Percentiles rank a stretch among this genome's conserved stretches.
Conservation (phyloP, 164 flowering plant species). For the Nymphaea colorata region DNA sequence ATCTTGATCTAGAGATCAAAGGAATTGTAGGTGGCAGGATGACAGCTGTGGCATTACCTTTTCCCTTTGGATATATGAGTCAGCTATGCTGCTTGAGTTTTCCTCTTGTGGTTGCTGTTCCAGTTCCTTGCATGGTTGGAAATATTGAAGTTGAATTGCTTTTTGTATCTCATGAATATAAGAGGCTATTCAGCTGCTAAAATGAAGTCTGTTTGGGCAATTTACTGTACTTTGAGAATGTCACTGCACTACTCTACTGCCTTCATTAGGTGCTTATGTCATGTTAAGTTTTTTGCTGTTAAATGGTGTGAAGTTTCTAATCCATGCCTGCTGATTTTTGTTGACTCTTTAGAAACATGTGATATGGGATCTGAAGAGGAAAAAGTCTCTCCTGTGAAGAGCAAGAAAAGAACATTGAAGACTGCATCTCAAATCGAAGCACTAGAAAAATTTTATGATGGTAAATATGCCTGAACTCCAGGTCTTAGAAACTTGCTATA, state of each 20-base stretch:
- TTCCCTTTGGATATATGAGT: no score
- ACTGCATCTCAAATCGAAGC: constrained; percentile 66
- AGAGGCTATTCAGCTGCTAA: not conserved
- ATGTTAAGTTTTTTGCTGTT: not conserved
- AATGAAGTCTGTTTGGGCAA: not conserved
- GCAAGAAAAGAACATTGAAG: constrained; percentile 57
- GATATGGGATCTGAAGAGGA: constrained; percentile 46
- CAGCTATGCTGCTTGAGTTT: no score
- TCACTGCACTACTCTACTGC: not conserved
- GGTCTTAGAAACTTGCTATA: constrained; percentile 1
- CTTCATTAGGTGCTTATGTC: not conserved
- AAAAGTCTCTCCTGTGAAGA: constrained; percentile 35
- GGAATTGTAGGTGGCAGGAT: no score
- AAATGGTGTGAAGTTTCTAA: not conserved
- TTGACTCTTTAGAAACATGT: constrained; percentile 22
- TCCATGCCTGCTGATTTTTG: not conserved
- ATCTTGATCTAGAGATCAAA: not conserved
- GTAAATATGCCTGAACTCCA: constrained; percentile 19
- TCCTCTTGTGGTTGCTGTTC: no score
- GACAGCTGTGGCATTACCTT: not conserved
- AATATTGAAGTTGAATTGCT: not conserved
- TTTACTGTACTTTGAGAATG: not conserved
- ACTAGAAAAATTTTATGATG: constrained; percentile 67
- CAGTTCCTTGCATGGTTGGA: not conserved
- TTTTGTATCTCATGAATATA: not conserved